phyloP scores from a whole-genome alignment of 1,284 basidiomycete species.

The Golubevia sp. region DNA sequence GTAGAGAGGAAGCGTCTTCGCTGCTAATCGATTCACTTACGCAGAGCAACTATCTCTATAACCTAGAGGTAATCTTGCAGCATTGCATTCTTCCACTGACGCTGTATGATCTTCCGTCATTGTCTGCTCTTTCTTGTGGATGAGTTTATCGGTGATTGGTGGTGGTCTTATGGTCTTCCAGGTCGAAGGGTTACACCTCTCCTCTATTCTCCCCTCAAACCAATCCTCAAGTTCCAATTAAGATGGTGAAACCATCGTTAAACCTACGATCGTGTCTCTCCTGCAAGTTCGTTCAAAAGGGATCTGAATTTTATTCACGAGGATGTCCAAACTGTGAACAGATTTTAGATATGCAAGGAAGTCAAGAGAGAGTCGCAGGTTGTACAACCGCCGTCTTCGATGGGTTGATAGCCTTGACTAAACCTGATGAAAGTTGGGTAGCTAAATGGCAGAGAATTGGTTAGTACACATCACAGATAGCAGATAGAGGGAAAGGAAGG shows the following conservation, averaged over 20 bases:
- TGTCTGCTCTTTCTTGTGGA: too few relatives aligned
- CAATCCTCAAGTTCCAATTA: constrained; percentile 68
- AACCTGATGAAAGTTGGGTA: constrained; percentile 91
- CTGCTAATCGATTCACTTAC: constrained; percentile 66
- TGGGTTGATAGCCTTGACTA: constrained; percentile 85
- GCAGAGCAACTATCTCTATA: constrained; percentile 91
- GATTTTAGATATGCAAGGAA: constrained; percentile 90
- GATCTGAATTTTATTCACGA: constrained; percentile 78
- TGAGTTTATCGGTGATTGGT: too few relatives aligned
- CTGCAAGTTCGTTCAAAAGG: constrained; percentile 85
- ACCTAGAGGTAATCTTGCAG: constrained; percentile 74
- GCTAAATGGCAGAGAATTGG: constrained; percentile 62
- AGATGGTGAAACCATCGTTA: neutral
- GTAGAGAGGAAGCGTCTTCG: neutral
- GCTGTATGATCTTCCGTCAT: constrained; percentile 66
- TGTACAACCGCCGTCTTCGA: constrained; percentile 96
- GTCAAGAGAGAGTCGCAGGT: constrained; percentile 77
- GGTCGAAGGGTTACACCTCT: too few relatives aligned
- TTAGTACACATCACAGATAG: neutral
- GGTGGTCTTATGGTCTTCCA: too few relatives aligned
- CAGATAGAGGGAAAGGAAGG: neutral
- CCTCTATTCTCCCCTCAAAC: too few relatives aligned
- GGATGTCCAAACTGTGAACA: constrained; percentile 99
- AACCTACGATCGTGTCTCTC: constrained; percentile 86
- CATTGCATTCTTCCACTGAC: constrained; percentile 80